Base-by-base conservation (phyloP, 352 stramenopile species). In the Elongisporangium anandrum region DNA sequence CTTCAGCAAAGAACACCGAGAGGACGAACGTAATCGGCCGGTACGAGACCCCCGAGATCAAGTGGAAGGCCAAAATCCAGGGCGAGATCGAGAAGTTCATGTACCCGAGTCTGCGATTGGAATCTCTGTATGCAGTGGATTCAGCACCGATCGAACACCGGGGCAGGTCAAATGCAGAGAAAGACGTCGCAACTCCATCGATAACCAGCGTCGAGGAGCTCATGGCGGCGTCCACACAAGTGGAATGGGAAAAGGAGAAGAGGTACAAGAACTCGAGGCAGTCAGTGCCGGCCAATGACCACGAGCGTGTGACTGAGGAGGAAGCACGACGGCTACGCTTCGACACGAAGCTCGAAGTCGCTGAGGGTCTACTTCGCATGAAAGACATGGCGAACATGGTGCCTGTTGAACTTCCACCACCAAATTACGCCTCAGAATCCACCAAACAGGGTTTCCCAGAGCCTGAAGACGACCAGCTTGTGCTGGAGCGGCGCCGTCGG, bases 71-170 rank as follows among this genome's bases (percentile, higher is more conserved):
- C 12, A 68, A 73, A 0, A 76, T 90, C 29, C 69, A 81, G 3
- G 77, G 78, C 23, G 63, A 88, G 56, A 72, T 90, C 4, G 80
- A 88, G 38, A 80, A 79, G 54, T 88, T 90, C 69, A 88, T 90
- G 80, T 90, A 88, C 55, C 80, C 80, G 6, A 88, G 77, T 67
- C 61, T 90, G 22, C 68, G 76, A 0, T 66, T 90, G 17, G 80
- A 90, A 39, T 57, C 59, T 0, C 20, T 87, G 21, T 90, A 87
- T 45, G 23, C 63, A 4, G 57, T 65, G 17, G 39, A 59, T 3
- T 47, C 49, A 56, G 17, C 15, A 55, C 21, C 21, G 23, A 5
- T 20, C 22, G n/a, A n/a, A 10, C 22, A 52, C 8, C 15, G 50
- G 23, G 24, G 19, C 1, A 16, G 16, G 9, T 26, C 6, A 4